A percentile compares a stretch with the other conserved stretches of the same genome.
Conservation (phyloP, 106 monocot genomes). For the Phalaenopsis aphrodite region DNA sequence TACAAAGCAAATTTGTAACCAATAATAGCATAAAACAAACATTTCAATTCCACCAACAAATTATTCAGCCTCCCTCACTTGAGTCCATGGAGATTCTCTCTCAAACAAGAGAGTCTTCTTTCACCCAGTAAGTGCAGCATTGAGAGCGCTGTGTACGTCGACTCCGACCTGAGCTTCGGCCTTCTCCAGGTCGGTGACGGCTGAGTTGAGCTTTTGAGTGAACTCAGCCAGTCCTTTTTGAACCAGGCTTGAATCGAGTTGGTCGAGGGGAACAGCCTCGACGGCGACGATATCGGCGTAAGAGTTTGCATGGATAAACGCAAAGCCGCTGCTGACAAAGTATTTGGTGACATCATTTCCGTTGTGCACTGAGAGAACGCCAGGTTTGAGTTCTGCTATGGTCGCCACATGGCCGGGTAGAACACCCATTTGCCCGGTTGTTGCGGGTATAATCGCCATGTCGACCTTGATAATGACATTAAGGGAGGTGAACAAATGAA, state of each 20-base stretch:
- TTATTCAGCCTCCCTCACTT: neutral
- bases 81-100: neutral
- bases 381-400: constrained; percentile 93
- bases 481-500: too few relatives aligned
- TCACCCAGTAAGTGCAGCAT: constrained; percentile 65
- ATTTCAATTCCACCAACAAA: too few relatives aligned
- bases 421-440: constrained; percentile 90
- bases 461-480: constrained; percentile 41
- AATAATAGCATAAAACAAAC: too few relatives aligned
- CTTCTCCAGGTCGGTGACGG: constrained; percentile 71
- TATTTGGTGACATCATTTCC: constrained; percentile 72
- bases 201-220: constrained; percentile 72
- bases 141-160: constrained; percentile 85
- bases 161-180: constrained; percentile 91
- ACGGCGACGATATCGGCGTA: constrained; percentile 76
- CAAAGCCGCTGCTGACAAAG: constrained; percentile 91
- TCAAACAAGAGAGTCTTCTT: neutral
- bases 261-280: constrained; percentile 76
- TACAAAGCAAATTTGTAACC: too few relatives aligned
- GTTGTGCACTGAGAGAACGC: constrained; percentile 78
- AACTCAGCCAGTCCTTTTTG: constrained; percentile 82
- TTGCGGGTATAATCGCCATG: constrained; percentile 78
- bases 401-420: constrained; percentile 85
- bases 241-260: constrained; percentile 54
- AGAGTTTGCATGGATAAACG: constrained; percentile 89